Conservation (phyloP, 345 rosid genomes). For the Trapa bicornis region DNA sequence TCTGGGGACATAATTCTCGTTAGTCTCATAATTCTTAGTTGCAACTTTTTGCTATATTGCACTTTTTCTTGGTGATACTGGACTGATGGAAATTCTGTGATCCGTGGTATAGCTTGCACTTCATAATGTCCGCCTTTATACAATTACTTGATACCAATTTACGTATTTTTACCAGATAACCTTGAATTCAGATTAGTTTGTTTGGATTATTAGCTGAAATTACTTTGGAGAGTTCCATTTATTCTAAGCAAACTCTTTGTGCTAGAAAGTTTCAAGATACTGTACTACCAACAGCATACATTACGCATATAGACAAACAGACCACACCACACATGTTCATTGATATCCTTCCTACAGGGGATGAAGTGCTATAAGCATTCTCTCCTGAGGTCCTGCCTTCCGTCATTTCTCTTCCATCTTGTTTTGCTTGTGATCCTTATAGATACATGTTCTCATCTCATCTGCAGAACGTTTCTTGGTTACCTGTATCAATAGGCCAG, state of each 20-base stretch:
- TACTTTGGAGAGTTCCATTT: neutral
- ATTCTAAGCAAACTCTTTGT: neutral
- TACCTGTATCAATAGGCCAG: conserved; percentile 17
- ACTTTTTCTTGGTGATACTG: neutral
- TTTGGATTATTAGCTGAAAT: neutral
- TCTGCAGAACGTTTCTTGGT: conserved; percentile 23
- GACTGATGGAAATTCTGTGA: neutral
- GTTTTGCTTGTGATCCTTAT: conserved; percentile 21
- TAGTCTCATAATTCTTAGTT: conserved; percentile 13
- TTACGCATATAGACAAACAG: neutral
- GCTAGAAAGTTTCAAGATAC: no score
- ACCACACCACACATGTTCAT: neutral
- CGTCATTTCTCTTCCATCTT: conserved; percentile 13
- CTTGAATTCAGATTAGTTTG: neutral
- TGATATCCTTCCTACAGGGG: neutral
- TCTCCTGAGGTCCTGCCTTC: conserved; percentile 3
- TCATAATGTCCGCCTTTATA: neutral
- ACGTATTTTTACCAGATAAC: no score
- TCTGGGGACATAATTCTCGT: conserved; percentile 42
- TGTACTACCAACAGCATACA: neutral
- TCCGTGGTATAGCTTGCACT: neutral
- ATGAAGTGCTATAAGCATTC: neutral
- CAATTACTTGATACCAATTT: neutral
- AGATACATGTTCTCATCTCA: neutral
- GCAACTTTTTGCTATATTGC: neutral